Percentiles rank a stretch among this genome's conserved stretches.
Conservation (phyloP, 1,139 yeast genomes). For the Debaryomyces sp. region DNA sequence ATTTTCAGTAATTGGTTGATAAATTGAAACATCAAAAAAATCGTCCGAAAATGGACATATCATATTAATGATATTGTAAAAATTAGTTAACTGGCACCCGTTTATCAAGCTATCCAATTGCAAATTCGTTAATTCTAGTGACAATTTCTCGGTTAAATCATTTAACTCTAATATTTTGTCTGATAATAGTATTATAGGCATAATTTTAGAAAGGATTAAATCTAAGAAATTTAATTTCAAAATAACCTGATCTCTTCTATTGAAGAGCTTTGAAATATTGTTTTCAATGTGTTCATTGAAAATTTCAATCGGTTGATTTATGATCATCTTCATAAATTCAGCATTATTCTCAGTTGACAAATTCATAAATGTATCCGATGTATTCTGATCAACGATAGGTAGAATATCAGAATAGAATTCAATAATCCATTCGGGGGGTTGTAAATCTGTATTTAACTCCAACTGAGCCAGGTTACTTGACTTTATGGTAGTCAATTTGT, state of each 20-base stretch:
- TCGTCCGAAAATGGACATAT: constrained; percentile 66
- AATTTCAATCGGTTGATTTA: constrained; percentile 53
- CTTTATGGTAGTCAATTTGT: constrained; percentile 44
- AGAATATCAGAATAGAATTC: constrained; percentile 56
- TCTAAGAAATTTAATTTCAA: constrained; percentile 63
- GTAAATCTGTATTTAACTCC: constrained; percentile 50
- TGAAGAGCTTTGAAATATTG: constrained; percentile 24
- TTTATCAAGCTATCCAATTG: constrained; percentile 49
- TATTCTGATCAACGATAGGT: constrained; percentile 49
- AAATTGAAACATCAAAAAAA: constrained; percentile 55
- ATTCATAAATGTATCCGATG: constrained; percentile 41
- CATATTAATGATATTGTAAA: constrained; percentile 66
- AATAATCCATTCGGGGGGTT: constrained; percentile 76
- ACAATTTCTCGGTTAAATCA: constrained; percentile 33
- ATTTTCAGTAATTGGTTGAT: constrained; percentile 66
- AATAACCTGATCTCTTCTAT: constrained; percentile 40
- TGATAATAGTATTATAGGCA: constrained; percentile 45
- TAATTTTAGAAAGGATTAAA: constrained; percentile 54
- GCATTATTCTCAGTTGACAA: constrained; percentile 35
- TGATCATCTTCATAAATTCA: constrained; percentile 37
- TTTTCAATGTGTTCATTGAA: constrained; percentile 37
- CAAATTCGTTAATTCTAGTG: constrained; percentile 38
- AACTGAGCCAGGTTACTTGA: constrained; percentile 44
- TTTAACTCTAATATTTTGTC: constrained; percentile 45
- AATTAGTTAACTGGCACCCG: constrained; percentile 55